phyloP scores from a whole-genome alignment of 1,284 basidiomycete species.

The Apiotrichum akiyoshidainum region DNA sequence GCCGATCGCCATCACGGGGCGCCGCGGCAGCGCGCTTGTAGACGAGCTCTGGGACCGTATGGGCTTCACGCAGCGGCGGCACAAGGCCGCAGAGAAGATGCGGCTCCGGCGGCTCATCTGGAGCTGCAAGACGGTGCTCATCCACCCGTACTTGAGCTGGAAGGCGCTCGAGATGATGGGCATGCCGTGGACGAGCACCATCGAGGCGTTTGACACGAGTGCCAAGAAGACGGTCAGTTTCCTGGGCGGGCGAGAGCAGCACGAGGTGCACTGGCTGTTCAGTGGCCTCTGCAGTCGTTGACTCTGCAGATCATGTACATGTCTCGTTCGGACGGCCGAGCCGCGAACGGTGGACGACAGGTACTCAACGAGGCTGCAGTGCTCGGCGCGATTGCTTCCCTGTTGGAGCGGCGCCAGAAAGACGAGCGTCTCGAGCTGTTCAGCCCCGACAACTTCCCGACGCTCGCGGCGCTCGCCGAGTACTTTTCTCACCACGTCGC shows the following conservation, averaged over 20 bases:
- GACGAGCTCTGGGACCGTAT: background rate
- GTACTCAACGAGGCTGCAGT: conserved; percentile 7
- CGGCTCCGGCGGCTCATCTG: background rate
- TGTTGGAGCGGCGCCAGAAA: background rate
- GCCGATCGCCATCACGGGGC: background rate
- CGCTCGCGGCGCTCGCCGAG: background rate
- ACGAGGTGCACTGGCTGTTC: no score
- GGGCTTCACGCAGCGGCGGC: background rate
- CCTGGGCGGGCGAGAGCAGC: no score
- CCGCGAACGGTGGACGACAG: background rate
- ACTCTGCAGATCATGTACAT: conserved; percentile 7
- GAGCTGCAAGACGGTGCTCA: conserved; percentile 5
- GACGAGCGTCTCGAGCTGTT: conserved; percentile 2
- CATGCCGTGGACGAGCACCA: background rate
- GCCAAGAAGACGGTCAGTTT: background rate
- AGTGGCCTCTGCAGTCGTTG: background rate
- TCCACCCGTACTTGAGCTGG: conserved; percentile 8
- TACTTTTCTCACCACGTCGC: background rate
- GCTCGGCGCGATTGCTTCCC: background rate
- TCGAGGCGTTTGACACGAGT: background rate
- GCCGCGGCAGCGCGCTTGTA: background rate
- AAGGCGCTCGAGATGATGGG: conserved; percentile 2
- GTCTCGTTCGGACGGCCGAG: background rate
- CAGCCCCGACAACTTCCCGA: background rate
- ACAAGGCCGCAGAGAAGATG: background rate